A percentile compares a stretch with the other conserved stretches of the same genome.
Conservation (phyloP, 371 early-diverging fungal species). For the Mucor lusitanicus region DNA sequence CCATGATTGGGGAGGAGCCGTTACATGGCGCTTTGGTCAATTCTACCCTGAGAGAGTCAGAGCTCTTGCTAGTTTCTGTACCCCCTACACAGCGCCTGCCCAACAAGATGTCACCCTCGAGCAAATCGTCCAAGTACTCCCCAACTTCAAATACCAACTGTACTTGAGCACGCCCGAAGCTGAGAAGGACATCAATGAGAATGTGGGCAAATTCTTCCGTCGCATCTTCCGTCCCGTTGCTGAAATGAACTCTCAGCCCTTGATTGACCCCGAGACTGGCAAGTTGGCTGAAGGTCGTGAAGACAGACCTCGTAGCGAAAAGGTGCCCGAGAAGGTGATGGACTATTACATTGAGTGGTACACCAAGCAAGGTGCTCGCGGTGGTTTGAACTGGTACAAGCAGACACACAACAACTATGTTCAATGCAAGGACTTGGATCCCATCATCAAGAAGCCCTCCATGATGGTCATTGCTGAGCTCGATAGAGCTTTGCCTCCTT, state of each 20-base stretch:
- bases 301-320: constrained; percentile 23
- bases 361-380: constrained; percentile 35
- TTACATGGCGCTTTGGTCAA: constrained; percentile 70
- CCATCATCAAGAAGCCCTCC: constrained; percentile 36
- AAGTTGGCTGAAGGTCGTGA: constrained; percentile 34
- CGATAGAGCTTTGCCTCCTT: constrained; percentile 45
- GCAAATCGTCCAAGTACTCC: constrained; percentile 49
- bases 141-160: constrained; percentile 64
- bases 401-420: constrained; percentile 39
- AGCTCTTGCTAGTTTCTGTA: constrained; percentile 67
- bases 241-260: constrained; percentile 9
- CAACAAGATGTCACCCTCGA: constrained; percentile 43
- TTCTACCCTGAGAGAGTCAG: constrained; percentile 66
- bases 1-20: constrained; percentile 79
- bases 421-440: constrained; percentile 44
- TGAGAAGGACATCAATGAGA: constrained; percentile 42
- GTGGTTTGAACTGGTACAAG: constrained; percentile 50
- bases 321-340: constrained; percentile 31
- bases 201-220: constrained; percentile 34
- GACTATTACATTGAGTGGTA: constrained; percentile 43
- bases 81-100: constrained; percentile 59
- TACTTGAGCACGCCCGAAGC: constrained; percentile 42
- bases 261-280: constrained; percentile 27
- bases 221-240: constrained; percentile 32
- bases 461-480: constrained; percentile 46